Evolutionary conservation across 1,284 basidiomycete species (phyloP), one percentile per base, ranked within the genome.

Genomic region (Cystobasidium slooffiae): DNA sequence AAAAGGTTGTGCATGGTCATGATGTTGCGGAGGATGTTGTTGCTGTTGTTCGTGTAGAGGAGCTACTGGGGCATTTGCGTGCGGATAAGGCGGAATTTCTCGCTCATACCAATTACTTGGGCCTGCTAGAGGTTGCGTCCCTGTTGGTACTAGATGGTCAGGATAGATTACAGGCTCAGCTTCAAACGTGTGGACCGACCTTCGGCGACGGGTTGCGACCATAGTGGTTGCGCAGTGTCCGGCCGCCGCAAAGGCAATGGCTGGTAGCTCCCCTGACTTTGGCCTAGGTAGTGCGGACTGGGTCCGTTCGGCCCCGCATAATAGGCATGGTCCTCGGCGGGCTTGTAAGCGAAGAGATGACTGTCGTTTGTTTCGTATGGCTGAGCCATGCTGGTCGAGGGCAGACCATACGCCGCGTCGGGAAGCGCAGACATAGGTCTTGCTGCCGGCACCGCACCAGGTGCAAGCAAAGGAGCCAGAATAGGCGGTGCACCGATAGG

Each of bases 391-490:
- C 7, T 44, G 6, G 43, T 14, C 3, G n/a, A 41, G 18, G 43
- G 22, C 8, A n/a, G 8, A 14, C 56, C 16, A n/a, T 58, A 58
- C 18, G 41, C 22, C 8, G 20, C 24, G 14, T 59, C 55, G 18
- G 56, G 2, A n/a, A 39, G 24, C 6, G 68, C 46, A 18, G 68
- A 51, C 9, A 61, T 18, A 18, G 68, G 53, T 37, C 46, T 47
- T n/a, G 56, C 52, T 1, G 43, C 43, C 6, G 56, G 49, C 12
- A 46, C 24, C 10, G 56, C 9, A 16, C 64, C 64, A 7, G 68
- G 58, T 3, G 61, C 47, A 41, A 72, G 69, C 10, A 72, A 49
- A 41, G 69, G 69, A 20, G 69, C 69, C 24, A 72, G 39, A 24
- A 62, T 44, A 18, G 69, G 24, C 6, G 69, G 61, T 1, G 44